Evolutionary conservation across 2,329 filamentous ascomycete species (phyloP), one percentile per base, ranked within the genome.

Genomic region (Fusarium decemcellulare): DNA sequence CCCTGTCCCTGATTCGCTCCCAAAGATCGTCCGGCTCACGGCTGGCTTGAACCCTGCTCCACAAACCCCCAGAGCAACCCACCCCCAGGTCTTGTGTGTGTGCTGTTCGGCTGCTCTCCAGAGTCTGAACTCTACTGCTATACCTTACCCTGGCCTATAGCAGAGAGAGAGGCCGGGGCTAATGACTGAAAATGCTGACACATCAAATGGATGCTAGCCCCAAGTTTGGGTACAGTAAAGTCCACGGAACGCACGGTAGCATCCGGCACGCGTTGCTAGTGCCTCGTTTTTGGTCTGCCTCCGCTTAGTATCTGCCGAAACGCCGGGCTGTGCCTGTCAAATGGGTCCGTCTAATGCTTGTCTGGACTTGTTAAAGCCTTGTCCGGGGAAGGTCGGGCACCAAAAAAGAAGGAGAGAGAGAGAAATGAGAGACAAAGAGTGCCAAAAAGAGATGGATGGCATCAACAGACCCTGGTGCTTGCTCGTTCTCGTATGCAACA

Each of bases 161-260:
- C 12, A 48, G 36, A 59, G 30, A 39, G 18, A 23, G 23, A 23
- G 18, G 18, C 23, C 23, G 43, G 57, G 42, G 32, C 48, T 50
- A 50, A 67, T 68, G 63, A 70, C 67, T 53, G 39, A 48, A 60
- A 46, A 40, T 15, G 47, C 36, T 68, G 67, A 70, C 67, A 68
- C 67, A 70, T 67, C 44, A 23, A 23, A 23, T 23, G 4, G 23
- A 23, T 23, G 23, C 23, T 23, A 23, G 23, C 23, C 23, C 23
- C 23, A 23, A 23, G 23, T 23, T 23, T 23, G 23, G 23, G 23
- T 23, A 23, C 23, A 23, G 23, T 23, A 23, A 23, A 23, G 23
- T 23, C 23, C 23, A 10, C 34, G 11, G 34, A 15, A 37, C 15
- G 34, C 11, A 46, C 43, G 43, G 43, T 29, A 29, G 43, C 12